Percentiles rank a stretch among this genome's conserved stretches.
Conservation (phyloP, 1,284 basidiomycete genomes). For the Austroboletus niveus region DNA sequence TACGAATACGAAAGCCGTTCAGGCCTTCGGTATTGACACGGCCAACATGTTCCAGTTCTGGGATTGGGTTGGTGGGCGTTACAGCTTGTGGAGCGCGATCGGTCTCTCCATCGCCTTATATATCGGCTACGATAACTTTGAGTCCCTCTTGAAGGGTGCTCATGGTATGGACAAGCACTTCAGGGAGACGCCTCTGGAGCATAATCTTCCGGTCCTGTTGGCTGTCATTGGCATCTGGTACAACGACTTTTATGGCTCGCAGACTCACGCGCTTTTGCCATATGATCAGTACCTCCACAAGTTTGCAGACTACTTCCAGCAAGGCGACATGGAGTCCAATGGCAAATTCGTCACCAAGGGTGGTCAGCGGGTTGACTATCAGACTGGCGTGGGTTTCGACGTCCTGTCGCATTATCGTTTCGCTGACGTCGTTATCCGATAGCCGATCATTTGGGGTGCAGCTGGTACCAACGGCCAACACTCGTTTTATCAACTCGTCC, state of each 20-base stretch:
- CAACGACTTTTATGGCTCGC: constrained; percentile 95
- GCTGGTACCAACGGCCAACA: constrained; percentile 98
- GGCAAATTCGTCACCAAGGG: constrained; percentile 96
- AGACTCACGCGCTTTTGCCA: constrained; percentile 93
- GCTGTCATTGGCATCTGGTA: constrained; percentile 97
- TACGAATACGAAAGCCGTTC: constrained; percentile 94
- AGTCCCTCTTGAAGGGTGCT: constrained; percentile 86
- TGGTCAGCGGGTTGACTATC: constrained; percentile 90
- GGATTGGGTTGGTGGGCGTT: constrained; percentile 99
- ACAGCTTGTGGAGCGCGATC: constrained; percentile 98
- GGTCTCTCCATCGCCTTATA: constrained; percentile 92
- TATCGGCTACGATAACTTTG: constrained; percentile 95
- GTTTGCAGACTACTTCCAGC: constrained; percentile 99
- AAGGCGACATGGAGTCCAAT: constrained; percentile 99
- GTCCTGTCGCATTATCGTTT: not conserved
- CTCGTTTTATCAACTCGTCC: constrained; percentile 98
- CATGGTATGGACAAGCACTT: constrained; percentile 99
- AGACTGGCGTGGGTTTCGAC: constrained; percentile 78
- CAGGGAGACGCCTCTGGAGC: constrained; percentile 82
- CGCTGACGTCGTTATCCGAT: constrained; percentile 9
- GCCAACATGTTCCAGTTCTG: constrained; percentile 99
- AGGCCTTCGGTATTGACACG: constrained; percentile 90
- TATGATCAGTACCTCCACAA: constrained; percentile 99
- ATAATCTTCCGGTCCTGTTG: constrained; percentile 91
- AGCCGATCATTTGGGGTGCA: constrained; percentile 99